phyloP scores from a whole-genome alignment of 139 green algal species.

The Haematococcus sp. region DNA sequence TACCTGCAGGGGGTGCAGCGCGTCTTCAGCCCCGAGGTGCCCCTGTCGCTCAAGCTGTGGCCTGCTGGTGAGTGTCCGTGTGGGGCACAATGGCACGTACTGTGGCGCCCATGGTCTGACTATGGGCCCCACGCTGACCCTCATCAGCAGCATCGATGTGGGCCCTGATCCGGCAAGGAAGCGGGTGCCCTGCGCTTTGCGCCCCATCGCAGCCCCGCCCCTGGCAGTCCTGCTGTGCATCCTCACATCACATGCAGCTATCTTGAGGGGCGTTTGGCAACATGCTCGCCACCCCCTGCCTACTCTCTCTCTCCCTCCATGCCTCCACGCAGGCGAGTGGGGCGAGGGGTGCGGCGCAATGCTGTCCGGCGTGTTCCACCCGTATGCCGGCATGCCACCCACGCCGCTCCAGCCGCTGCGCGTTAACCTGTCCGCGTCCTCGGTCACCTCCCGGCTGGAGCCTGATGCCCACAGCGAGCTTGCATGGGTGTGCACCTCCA shows the following conservation, averaged over 20 bases:
- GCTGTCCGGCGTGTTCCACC: constrained; percentile 41
- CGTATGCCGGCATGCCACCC: constrained; percentile 33
- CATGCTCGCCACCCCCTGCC: too few relatives aligned
- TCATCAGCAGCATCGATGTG: too few relatives aligned
- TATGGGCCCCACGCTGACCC: too few relatives aligned
- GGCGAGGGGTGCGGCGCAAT: constrained; percentile 26
- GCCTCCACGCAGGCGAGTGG: constrained; percentile 12
- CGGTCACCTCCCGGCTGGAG: constrained; percentile 19
- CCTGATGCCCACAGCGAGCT: constrained; percentile 32
- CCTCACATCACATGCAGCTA: too few relatives aligned
- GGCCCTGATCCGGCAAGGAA: too few relatives aligned
- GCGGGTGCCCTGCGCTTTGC: too few relatives aligned
- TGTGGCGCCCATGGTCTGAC: too few relatives aligned
- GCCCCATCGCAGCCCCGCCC: too few relatives aligned
- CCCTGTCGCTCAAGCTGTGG: constrained; percentile 23
- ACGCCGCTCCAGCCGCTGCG: constrained; percentile 38
- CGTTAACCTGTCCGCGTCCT: constrained; percentile 29
- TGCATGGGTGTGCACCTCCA: constrained; percentile 24
- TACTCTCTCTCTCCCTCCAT: not conserved
- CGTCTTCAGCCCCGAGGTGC: constrained; percentile 12
- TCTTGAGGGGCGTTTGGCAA: too few relatives aligned
- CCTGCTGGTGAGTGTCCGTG: constrained; percentile 1
- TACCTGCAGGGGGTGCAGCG: constrained; percentile 33
- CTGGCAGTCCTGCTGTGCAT: too few relatives aligned
- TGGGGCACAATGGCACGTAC: too few relatives aligned